Percentiles rank a stretch among this genome's conserved stretches.
Evolutionary conservation across 176 grass and related monocot genomes (phyloP).

Genomic region (Hsuehochloa calcarea): DNA sequence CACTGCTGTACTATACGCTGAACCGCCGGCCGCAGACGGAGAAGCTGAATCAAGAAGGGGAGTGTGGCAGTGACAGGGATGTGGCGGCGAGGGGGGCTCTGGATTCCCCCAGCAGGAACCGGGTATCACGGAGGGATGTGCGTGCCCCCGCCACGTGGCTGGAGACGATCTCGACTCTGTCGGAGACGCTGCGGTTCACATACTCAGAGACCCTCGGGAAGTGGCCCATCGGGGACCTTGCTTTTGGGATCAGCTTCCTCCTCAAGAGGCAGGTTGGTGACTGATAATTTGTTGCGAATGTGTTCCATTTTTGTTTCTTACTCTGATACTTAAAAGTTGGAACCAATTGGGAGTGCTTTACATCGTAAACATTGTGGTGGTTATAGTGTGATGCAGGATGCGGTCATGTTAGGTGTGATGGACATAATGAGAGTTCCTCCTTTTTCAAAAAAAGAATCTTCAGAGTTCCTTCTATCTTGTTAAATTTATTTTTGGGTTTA

Average conservation of each 20-base stretch:
- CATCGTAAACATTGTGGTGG: neutral
- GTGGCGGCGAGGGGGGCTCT: neutral
- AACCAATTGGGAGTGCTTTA: neutral
- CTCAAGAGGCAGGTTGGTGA: constrained; percentile 78
- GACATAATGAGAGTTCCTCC: neutral
- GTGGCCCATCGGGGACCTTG: constrained; percentile 95
- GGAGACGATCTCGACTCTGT: constrained; percentile 92
- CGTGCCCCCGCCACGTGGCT: constrained; percentile 90
- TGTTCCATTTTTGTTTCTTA: neutral
- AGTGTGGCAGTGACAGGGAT: constrained; percentile 31
- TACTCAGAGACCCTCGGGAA: constrained; percentile 96
- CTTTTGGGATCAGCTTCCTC: constrained; percentile 92
- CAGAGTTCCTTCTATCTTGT: neutral
- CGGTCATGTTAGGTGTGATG: neutral
- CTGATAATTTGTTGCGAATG: neutral
- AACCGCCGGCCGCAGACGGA: constrained; percentile 52
- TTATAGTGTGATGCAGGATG: neutral
- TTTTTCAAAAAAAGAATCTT: too few relatives aligned
- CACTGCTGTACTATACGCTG: constrained; percentile 75
- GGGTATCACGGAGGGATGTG: constrained; percentile 63
- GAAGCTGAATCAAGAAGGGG: constrained; percentile 44
- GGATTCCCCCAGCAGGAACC: constrained; percentile 36
- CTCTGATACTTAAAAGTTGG: neutral
- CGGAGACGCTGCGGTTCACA: constrained; percentile 86
- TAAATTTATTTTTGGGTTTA: neutral